Evolutionary conservation across 495 filamentous ascomycete genomes (phyloP), one percentile per base, ranked within the genome.

Genomic region (Trichoderma gamsii): DNA sequence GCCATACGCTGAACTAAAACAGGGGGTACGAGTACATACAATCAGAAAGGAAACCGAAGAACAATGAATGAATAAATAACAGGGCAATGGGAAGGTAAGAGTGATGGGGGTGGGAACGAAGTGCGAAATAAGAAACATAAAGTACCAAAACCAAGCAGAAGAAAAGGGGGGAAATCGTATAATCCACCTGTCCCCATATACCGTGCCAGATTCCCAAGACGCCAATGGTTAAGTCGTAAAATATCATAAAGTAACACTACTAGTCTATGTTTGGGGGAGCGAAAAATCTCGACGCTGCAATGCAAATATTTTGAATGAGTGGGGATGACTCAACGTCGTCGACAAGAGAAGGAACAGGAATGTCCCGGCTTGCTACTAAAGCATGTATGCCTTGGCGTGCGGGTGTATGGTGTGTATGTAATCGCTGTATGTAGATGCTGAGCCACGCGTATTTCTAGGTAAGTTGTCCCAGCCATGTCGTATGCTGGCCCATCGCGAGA

Each of bases 221-320:
- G 56, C 56, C 56, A 38, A 32, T 61, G 1, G 56, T 61, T 32
- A 29, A 61, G 27, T 61, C 56, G 23, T 61, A 1, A 21, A 27
- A 61, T 61, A 32, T 61, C 56, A 25, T 61, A 61, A 61, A 61
- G 32, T 27, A 61, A 27, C 11, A 61, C 56, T n/a, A 29, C 18
- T 56, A 61, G 56, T 61, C 56, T 61, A 61, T 61, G 27, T 13
- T 61, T 32, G 56, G 25, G 56, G n/a, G 49, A 52, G 56, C 3
- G 25, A 61, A 32, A 29, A 13, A 61, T 32, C 23, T 29, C 27
- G 56, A 29, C 23, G 56, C 56, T 61, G 56, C 9, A 32, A 61
- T 29, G 23, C 23, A 29, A 32, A 21, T 25, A 7, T 38, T 25
- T 21, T 32, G 3, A 29, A 29, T 61, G 56, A 61, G 56, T 61